phyloP scores from a whole-genome alignment of 805 yeast genomes.

The Priceomyces medius region DNA sequence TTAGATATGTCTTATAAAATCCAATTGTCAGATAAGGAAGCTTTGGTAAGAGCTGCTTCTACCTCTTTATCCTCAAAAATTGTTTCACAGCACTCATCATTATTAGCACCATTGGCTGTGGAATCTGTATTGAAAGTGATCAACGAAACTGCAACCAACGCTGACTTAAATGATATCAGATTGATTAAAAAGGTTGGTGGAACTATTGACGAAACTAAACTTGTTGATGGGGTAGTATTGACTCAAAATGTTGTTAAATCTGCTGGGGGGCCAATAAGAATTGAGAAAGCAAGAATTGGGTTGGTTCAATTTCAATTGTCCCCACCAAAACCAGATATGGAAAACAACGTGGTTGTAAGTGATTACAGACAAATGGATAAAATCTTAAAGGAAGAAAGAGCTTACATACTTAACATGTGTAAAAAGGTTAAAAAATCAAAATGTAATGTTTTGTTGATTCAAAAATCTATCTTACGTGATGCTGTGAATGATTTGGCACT shows the following conservation, averaged over 20 bases:
- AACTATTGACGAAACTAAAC: slow-evolving; percentile 93
- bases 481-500: slow-evolving; percentile 93
- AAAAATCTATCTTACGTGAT: slow-evolving; percentile 89
- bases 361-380: slow-evolving; percentile 99
- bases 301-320: slow-evolving; percentile 91
- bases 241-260: slow-evolving; percentile 85
- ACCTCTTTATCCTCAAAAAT: slow-evolving; percentile 94
- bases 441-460: slow-evolving; percentile 88
- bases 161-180: slow-evolving; percentile 85
- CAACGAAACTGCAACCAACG: slow-evolving; percentile 58
- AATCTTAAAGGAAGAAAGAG: slow-evolving; percentile 95
- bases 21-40: slow-evolving; percentile 76
- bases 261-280: slow-evolving; percentile 93
- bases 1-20: slow-evolving; percentile 82
- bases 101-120: slow-evolving; percentile 90
- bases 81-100: slow-evolving; percentile 85
- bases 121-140: slow-evolving; percentile 84
- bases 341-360: slow-evolving; percentile 93
- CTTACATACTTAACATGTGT: slow-evolving; percentile 89
- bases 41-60: slow-evolving; percentile 85
- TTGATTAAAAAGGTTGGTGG: slow-evolving; percentile 94
- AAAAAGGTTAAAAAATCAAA: slow-evolving; percentile 95
- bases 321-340: slow-evolving; percentile 97
- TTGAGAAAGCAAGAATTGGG: slow-evolving; percentile 91
- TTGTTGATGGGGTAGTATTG: slow-evolving; percentile 89